Percentiles rank a stretch among this genome's conserved stretches.
These are phyloP conservation scores for Ilex asprella DNA, from an alignment of 257 asterid genomes.

Conservation along the genomic window DNA sequence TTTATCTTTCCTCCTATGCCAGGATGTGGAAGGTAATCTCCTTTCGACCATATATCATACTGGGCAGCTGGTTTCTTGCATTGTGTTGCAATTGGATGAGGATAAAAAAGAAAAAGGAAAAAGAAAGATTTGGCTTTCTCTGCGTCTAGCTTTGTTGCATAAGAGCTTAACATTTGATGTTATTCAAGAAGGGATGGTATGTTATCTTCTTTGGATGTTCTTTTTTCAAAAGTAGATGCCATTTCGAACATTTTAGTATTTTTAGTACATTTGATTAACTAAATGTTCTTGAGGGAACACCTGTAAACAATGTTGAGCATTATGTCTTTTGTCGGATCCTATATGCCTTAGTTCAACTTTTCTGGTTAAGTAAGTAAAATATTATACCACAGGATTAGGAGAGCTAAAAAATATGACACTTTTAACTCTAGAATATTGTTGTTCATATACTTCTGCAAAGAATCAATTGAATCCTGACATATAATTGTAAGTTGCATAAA, in stretches of 20 bases:
- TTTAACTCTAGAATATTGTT: too few relatives aligned
- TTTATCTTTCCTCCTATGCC: constrained; percentile 23
- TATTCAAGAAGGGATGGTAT: constrained; percentile 96
- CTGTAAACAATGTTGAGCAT: too few relatives aligned
- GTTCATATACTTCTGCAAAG: too few relatives aligned
- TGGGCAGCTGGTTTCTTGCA: constrained; percentile 89
- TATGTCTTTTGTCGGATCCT: too few relatives aligned
- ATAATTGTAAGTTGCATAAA: too few relatives aligned
- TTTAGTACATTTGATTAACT: too few relatives aligned
- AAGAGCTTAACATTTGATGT: constrained; percentile 64
- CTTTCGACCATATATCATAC: constrained; percentile 62
- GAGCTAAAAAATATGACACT: too few relatives aligned
- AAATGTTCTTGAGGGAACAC: too few relatives aligned
- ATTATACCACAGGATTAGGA: too few relatives aligned
- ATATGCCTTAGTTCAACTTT: too few relatives aligned
- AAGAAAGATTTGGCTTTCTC: constrained; percentile 90
- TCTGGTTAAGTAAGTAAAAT: too few relatives aligned
- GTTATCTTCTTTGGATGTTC: constrained; percentile 6
- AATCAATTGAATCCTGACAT: too few relatives aligned
- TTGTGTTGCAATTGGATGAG: constrained; percentile 70
- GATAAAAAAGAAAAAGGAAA: constrained; percentile 74
- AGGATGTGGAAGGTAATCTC: constrained; percentile 42
- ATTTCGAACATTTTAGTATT: background rate
- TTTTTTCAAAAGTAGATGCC: background rate
- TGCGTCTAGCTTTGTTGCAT: constrained; percentile 66